Percentiles rank a stretch among this genome's conserved stretches.
Conservation (phyloP, 257 asterid genomes). For the Lycium barbarum region DNA sequence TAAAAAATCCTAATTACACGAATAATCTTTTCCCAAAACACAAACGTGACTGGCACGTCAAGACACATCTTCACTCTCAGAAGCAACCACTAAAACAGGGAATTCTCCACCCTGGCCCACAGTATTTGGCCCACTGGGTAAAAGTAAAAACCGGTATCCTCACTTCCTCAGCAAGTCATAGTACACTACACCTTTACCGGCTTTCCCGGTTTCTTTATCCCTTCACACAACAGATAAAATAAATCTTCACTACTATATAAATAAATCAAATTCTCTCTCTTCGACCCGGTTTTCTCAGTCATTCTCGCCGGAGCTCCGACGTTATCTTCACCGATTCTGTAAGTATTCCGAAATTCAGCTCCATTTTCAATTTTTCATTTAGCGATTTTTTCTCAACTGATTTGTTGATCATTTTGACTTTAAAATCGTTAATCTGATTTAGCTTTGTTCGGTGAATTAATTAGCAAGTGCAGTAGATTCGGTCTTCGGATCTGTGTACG, state of each 20-base stretch:
- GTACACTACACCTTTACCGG: neutral
- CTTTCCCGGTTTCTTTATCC: slow-evolving; percentile 25
- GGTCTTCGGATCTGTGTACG: slow-evolving; percentile 11
- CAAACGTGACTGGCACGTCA: slow-evolving; percentile 1
- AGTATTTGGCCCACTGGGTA: neutral
- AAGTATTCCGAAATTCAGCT: neutral
- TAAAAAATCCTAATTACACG: no score
- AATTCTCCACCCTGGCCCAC: neutral
- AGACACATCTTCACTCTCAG: neutral
- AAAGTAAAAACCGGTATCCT: neutral
- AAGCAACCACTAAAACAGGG: slow-evolving; percentile 21
- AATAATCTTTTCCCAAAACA: neutral
- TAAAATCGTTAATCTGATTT: neutral
- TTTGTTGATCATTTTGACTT: neutral
- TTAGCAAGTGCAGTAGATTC: neutral
- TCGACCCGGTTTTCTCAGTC: neutral
- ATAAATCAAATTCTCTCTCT: slow-evolving; percentile 9
- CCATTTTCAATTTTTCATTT: neutral
- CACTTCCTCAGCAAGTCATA: slow-evolving; percentile 2
- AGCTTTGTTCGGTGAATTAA: neutral
- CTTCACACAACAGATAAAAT: neutral
- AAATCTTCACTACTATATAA: neutral
- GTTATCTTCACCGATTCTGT: slow-evolving; percentile 25
- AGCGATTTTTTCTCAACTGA: neutral
- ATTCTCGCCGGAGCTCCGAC: slow-evolving; percentile 28